Percentiles rank a stretch among this genome's conserved stretches.
Conservation (phyloP, 305 asterid genomes). For the Fraxinus angustifolia region DNA sequence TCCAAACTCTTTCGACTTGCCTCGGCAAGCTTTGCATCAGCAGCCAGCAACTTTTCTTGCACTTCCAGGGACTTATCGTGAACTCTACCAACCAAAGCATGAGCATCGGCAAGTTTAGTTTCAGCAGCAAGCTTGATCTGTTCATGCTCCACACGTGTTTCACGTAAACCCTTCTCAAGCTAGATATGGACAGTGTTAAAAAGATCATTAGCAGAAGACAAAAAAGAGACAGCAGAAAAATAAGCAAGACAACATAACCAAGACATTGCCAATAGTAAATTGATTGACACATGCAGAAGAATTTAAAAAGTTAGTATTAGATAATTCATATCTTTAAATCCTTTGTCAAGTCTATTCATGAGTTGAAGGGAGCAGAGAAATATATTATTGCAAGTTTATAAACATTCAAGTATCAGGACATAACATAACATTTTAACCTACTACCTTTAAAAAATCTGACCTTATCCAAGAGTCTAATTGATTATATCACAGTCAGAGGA, state of each 20-base stretch:
- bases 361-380: neutral
- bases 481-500: neutral
- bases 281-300: neutral
- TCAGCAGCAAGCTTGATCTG: constrained; percentile 52
- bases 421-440: neutral
- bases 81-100: constrained; percentile 53
- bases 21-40: constrained; percentile 83
- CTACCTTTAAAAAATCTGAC: neutral
- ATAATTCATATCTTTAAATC: neutral
- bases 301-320: neutral
- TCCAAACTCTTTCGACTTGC: constrained; percentile 69
- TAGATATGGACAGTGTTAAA: constrained; percentile 25
- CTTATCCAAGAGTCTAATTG: neutral
- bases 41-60: constrained; percentile 61
- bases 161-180: constrained; percentile 74
- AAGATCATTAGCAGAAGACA: constrained; percentile 11
- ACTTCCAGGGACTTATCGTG: constrained; percentile 63
- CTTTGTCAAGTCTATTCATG: neutral
- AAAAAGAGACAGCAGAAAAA: neutral
- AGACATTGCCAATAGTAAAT: constrained; percentile 7
- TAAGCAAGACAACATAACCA: constrained; percentile 1
- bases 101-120: constrained; percentile 63
- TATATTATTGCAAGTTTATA: neutral
- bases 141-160: constrained; percentile 44
- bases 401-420: neutral